Conservation (phyloP, 73 alveolate genomes). For the Blepharisma stoltei region DNA sequence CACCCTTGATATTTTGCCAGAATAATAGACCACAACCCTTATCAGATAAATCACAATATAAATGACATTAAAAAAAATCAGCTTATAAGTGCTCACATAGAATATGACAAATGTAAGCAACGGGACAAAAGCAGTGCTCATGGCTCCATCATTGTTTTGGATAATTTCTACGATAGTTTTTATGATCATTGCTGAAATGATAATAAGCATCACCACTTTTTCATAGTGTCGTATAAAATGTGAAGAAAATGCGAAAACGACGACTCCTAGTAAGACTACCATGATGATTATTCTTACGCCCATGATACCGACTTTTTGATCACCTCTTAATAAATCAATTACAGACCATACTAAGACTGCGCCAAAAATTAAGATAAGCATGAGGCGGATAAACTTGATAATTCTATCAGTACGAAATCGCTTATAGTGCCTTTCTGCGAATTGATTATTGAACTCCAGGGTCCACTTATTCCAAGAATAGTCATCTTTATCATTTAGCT, state of each 20-base stretch:
- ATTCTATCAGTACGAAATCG: neutral
- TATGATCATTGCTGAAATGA: conserved; percentile 30
- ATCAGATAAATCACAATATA: neutral
- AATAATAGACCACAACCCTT: neutral
- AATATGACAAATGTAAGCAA: neutral
- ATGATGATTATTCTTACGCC: neutral
- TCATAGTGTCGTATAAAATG: neutral
- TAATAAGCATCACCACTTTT: neutral
- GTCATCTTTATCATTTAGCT: neutral
- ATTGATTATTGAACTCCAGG: neutral
- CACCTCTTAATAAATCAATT: neutral
- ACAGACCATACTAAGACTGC: neutral
- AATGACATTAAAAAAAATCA: neutral
- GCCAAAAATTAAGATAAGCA: neutral
- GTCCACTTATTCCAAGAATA: neutral
- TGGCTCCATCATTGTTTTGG: neutral
- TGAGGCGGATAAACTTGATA: neutral
- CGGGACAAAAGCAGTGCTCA: conserved; percentile 1
- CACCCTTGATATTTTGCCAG: neutral
- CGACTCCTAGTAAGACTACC: neutral
- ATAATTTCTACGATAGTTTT: neutral
- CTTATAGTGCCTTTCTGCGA: neutral
- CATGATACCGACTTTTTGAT: neutral
- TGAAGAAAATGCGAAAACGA: neutral
- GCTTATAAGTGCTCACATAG: conserved; percentile 7